Base-by-base conservation (phyloP, 495 filamentous ascomycete genomes). In the Neurospora terricola region DNA sequence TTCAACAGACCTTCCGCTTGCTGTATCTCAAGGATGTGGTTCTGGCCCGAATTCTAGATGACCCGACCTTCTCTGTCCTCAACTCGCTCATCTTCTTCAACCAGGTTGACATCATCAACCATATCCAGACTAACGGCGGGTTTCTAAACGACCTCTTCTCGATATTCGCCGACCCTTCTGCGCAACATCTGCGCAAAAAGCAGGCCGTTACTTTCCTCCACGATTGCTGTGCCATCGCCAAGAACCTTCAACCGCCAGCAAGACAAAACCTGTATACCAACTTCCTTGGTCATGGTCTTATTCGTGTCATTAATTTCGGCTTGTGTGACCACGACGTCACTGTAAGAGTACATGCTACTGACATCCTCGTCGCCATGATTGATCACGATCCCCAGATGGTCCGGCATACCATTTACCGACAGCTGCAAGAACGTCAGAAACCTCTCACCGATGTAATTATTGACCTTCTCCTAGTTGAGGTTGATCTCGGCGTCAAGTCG, bases 21-120 rank as follows among this genome's bases (percentile, higher is more conserved):
- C 96, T 97, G 78, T 99, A 99, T 80, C 85, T 99, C n/a, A 99
- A 98, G 81, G 96, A 99, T 77, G 96, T 99, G 70, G 96, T 99
- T 6, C 87, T 99, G 54, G 96, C 96, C 34, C 90, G 96, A 69
- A 98, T 98, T 73, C 86, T 99, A 48, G 96, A 99, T 81, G 96
- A 99, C 79, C 96, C 95, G 72, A 99, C 96, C 38, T 99, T 98
- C 78, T 96, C 93, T 18, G 95, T 98, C 38, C 90, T 99, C 72
- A 99, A 98, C 84, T 97, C 94, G 62, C 87, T 98, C 78, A 99
- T 99, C 72, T 99, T 97, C 85, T 99, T 94, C 87, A 94, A 98
- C 81, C 96, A 99, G 84, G 94, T 98, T 75, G 96, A 99, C 78
- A 98, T 99, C 78, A 91, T 98, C 68, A 91, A 93, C 76, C 93